A percentile compares a stretch with the other conserved stretches of the same genome.
Conservation (phyloP, 768 basidiomycete species). For the Rhizopogon vesiculosus region DNA sequence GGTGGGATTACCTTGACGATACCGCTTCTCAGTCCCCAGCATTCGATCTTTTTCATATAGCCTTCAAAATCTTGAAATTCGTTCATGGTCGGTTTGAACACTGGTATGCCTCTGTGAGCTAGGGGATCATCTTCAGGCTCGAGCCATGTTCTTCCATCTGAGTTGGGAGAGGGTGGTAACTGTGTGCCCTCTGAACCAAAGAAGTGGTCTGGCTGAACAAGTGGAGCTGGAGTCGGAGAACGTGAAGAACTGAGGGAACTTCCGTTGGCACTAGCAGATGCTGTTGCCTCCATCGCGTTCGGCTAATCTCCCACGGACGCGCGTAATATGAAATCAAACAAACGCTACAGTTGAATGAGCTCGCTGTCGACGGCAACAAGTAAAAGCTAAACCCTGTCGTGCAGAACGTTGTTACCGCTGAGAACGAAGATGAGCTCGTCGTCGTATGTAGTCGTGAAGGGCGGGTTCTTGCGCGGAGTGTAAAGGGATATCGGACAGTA, state of each 20-base stretch:
- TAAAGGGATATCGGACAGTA: background rate
- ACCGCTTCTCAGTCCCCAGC: conserved; percentile 88
- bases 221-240: conserved; percentile 51
- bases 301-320: conserved; percentile 6
- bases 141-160: conserved; percentile 61
- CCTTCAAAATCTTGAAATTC: conserved; percentile 91
- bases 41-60: conserved; percentile 82
- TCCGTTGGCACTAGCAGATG: background rate
- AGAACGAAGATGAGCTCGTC: background rate
- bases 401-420: background rate
- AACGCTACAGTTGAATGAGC: background rate
- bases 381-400: background rate
- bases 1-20: conserved; percentile 97
- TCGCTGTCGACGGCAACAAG: background rate
- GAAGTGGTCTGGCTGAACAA: conserved; percentile 79
- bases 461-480: background rate
- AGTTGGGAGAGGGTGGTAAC: conserved; percentile 56
- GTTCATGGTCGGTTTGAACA: conserved; percentile 91
- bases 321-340: background rate
- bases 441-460: background rate
- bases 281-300: conserved; percentile 17
- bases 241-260: conserved; percentile 35
- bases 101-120: conserved; percentile 88
- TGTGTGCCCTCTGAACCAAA: conserved; percentile 50
- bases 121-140: conserved; percentile 77